Evolutionary conservation across 352 stramenopile genomes (phyloP).

Genomic region (Pythium rishiriense): DNA sequence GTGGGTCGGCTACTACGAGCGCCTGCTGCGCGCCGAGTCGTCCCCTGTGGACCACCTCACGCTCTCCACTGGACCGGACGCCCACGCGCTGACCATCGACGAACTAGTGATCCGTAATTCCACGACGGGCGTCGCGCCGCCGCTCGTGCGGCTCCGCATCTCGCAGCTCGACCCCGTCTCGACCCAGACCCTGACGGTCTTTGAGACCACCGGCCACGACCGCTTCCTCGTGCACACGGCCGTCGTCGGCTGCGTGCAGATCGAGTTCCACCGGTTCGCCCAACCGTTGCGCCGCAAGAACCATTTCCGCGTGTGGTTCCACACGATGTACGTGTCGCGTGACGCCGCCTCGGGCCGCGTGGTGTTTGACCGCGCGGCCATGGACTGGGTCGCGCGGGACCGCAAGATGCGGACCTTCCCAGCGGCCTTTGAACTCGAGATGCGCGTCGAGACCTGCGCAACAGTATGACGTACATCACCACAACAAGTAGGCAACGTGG

Average conservation of each 20-base stretch:
- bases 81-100: constrained; percentile 28
- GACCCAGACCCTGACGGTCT: constrained; percentile 31
- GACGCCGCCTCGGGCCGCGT: constrained; percentile 22
- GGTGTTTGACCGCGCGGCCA: constrained; percentile 22
- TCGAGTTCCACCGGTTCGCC: constrained; percentile 55
- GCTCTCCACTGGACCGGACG: constrained; percentile 1
- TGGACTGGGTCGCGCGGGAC: constrained; percentile 65
- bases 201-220: constrained; percentile 52
- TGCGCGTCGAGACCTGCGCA: constrained; percentile 28
- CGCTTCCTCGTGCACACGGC: constrained; percentile 47
- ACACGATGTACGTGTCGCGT: constrained; percentile 49
- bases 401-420: constrained; percentile 61
- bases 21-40: constrained; percentile 7
- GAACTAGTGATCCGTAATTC: constrained; percentile 46
- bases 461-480: constrained; percentile 1
- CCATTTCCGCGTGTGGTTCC: constrained; percentile 78
- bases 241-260: constrained; percentile 50
- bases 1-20: constrained; percentile 71
- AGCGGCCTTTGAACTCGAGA: constrained; percentile 64
- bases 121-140: constrained; percentile 35
- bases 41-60: constrained; percentile 8
- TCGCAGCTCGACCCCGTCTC: constrained; percentile 29
- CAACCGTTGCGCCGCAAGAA: constrained; percentile 39
- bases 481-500: not conserved
- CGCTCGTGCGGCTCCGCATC: constrained; percentile 51